Percentiles rank a stretch among this genome's conserved stretches.
Conservation (phyloP, 1,139 yeast species). For the Yamadazyma trypodendri region DNA sequence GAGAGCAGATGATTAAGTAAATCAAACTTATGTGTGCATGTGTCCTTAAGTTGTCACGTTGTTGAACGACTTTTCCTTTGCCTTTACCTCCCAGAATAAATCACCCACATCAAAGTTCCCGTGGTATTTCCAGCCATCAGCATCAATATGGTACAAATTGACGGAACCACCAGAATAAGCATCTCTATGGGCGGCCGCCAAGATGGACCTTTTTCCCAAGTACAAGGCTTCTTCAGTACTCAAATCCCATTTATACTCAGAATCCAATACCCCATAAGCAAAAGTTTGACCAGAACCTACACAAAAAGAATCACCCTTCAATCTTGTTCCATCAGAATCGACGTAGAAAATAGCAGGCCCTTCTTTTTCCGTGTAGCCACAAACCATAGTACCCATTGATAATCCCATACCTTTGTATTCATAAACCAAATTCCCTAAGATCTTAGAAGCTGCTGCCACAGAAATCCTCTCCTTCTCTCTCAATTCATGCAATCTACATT, state of each 20-base stretch:
- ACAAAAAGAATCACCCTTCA: constrained; percentile 92
- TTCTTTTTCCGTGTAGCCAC: constrained; percentile 94
- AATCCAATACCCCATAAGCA: constrained; percentile 98
- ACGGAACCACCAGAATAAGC: constrained; percentile 98
- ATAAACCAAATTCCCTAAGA: constrained; percentile 85
- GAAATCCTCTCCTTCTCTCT: constrained; percentile 93
- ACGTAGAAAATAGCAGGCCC: constrained; percentile 96
- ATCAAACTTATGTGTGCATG: too few species aligned
- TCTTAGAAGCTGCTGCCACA: constrained; percentile 96
- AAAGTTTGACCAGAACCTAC: constrained; percentile 99
- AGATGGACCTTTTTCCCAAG: constrained; percentile 90
- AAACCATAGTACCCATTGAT: constrained; percentile 98
- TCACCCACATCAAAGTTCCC: constrained; percentile 94
- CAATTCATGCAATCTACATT: constrained; percentile 92
- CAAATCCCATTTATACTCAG: constrained; percentile 87
- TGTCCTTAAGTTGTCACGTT: constrained; percentile 75
- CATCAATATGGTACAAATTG: constrained; percentile 89
- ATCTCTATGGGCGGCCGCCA: constrained; percentile 98
- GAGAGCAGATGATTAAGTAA: too few species aligned
- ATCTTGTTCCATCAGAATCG: constrained; percentile 95
- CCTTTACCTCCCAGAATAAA: constrained; percentile 89
- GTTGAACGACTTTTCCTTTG: constrained; percentile 83
- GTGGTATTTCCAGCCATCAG: constrained; percentile 91
- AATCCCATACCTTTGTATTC: constrained; percentile 98
- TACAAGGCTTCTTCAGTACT: constrained; percentile 90